Percentiles rank a stretch among this genome's conserved stretches.
Evolutionary conservation across 345 rosid species (phyloP).

Genomic region (Pugionium cornutum): DNA sequence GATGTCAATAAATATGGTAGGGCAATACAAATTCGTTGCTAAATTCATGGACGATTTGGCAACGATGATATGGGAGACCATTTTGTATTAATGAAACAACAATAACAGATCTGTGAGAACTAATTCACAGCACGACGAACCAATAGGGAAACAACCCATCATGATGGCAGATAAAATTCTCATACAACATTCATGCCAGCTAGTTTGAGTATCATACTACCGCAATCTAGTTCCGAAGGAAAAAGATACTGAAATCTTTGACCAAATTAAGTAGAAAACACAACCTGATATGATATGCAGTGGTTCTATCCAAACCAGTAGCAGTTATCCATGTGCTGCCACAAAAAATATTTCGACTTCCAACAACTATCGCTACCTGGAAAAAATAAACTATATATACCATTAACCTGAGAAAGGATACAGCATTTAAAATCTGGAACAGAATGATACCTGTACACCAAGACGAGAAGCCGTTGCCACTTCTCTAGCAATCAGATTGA

Average conservation of each 20-base stretch:
- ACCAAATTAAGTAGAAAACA: conserved; percentile 1
- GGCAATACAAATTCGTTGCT: no score
- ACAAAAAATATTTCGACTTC: conserved; percentile 84
- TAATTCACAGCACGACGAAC: no score
- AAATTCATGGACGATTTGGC: no score
- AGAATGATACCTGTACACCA: conserved; percentile 70
- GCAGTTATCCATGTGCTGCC: conserved; percentile 79
- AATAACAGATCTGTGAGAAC: no score
- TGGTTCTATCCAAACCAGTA: conserved; percentile 75
- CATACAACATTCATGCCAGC: background rate
- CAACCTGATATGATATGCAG: conserved; percentile 85
- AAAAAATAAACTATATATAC: conserved; percentile 20
- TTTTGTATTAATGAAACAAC: no score
- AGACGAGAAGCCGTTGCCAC: conserved; percentile 68
- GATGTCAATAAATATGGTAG: no score
- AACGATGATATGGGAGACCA: no score
- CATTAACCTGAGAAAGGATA: background rate
- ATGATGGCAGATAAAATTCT: background rate
- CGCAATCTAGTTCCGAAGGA: conserved; percentile 4
- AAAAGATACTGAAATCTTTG: background rate
- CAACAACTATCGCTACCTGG: conserved; percentile 88
- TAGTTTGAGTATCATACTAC: background rate
- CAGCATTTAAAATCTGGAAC: conserved; percentile 2
- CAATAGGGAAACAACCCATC: no score
- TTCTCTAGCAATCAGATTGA: conserved; percentile 76